A percentile compares a stretch with the other conserved stretches of the same genome.
These are phyloP conservation scores for Delitschia confertaspora DNA, from an alignment of 495 filamentous ascomycete species.

Conservation along the genomic window DNA sequence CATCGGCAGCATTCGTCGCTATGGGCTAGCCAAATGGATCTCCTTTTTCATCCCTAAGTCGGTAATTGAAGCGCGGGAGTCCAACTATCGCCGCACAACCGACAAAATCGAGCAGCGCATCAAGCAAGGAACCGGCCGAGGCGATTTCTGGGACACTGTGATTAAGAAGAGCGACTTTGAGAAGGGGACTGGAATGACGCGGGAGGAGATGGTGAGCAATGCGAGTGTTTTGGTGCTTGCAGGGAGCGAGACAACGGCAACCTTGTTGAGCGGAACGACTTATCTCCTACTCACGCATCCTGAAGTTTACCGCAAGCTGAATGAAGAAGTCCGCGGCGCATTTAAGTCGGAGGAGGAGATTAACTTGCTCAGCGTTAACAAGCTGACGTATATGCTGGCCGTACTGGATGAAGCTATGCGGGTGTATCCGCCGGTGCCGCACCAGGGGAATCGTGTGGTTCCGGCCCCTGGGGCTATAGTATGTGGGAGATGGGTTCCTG, in stretches of 20 bases:
- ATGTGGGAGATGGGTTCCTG: constrained; percentile 39
- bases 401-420: constrained; percentile 50
- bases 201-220: constrained; percentile 11
- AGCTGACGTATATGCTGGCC: constrained; percentile 47
- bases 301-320: constrained; percentile 37
- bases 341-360: constrained; percentile 49
- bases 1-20: neutral
- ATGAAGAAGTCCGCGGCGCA: constrained; percentile 41
- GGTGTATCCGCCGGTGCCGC: constrained; percentile 49
- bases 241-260: constrained; percentile 52
- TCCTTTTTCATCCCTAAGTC: constrained; percentile 2
- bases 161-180: constrained; percentile 8
- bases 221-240: constrained; percentile 16
- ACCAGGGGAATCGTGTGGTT: constrained; percentile 39
- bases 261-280: constrained; percentile 43
- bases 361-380: constrained; percentile 37
- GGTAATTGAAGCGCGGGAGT: neutral
- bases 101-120: constrained; percentile 29
- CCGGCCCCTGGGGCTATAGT: constrained; percentile 42
- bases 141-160: constrained; percentile 17
- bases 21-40: neutral
- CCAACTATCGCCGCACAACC: constrained; percentile 5
- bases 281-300: constrained; percentile 46
- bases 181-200: constrained; percentile 18
- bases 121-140: constrained; percentile 10